A percentile compares a stretch with the other conserved stretches of the same genome.
Evolutionary conservation across 2,329 filamentous ascomycete species (phyloP).

Genomic region (Aspergillus pseudotamarii): DNA sequence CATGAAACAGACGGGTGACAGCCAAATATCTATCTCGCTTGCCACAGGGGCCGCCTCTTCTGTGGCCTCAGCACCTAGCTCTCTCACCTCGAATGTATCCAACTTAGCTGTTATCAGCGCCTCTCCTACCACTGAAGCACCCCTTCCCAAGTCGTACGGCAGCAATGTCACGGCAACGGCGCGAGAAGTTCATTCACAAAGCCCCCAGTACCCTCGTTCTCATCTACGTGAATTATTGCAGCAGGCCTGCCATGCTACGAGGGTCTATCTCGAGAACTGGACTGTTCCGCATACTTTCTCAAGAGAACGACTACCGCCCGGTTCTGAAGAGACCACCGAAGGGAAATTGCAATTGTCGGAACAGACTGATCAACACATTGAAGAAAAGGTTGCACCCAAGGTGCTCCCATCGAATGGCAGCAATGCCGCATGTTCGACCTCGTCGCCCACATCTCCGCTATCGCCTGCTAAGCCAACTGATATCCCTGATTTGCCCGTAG

Average conservation of each 20-base stretch:
- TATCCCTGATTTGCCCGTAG: conserved; percentile 11
- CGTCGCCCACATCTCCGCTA: not conserved
- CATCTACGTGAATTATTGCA: conserved; percentile 30
- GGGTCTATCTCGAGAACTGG: conserved; percentile 16
- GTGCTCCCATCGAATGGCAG: conserved; percentile 2
- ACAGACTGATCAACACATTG: not conserved
- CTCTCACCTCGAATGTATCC: conserved; percentile 13
- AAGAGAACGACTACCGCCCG: not conserved
- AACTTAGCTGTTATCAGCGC: conserved; percentile 18
- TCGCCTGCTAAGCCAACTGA: conserved; percentile 7
- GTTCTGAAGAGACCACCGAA: not conserved
- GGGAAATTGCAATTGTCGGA: not conserved
- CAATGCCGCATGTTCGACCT: conserved; percentile 1
- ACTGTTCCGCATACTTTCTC: conserved; percentile 1
- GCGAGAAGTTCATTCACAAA: too few species aligned
- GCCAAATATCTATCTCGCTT: conserved; percentile 26
- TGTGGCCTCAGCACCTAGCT: conserved; percentile 5
- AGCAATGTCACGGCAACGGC: conserved; percentile 12
- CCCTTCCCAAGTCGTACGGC: not conserved
- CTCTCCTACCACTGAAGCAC: conserved; percentile 10
- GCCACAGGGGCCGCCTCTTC: conserved; percentile 21
- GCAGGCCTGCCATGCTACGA: conserved; percentile 34
- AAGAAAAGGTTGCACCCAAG: not conserved
- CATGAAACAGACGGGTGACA: conserved; percentile 32
- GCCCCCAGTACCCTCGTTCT: conserved; percentile 10